Evolutionary conservation across 192 early-diverging fungal species (phyloP).

Genomic region (Backusella australiensis): DNA sequence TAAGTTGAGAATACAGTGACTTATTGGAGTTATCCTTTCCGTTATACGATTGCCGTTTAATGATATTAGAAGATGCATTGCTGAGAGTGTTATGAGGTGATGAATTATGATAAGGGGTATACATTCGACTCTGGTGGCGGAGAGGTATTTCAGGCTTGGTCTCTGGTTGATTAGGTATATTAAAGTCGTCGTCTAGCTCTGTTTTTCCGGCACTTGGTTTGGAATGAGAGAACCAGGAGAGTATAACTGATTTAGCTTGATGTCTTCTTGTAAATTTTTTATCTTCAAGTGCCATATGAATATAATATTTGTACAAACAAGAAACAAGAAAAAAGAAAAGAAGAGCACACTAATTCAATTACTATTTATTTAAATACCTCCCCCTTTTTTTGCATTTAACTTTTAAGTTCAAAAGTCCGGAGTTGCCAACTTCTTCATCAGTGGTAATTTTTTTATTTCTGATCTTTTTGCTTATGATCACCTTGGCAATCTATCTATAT

Average conservation of each 20-base stretch:
- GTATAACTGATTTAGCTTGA: neutral
- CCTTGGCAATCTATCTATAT: neutral
- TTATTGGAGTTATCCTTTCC: neutral
- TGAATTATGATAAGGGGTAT: constrained; percentile 4
- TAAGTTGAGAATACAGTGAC: neutral
- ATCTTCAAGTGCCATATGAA: neutral
- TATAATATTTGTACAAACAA: neutral
- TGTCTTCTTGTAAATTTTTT: neutral
- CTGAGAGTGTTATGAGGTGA: neutral
- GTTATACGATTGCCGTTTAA: neutral
- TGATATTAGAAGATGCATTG: neutral
- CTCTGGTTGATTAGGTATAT: neutral
- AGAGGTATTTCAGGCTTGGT: neutral
- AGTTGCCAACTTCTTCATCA: neutral
- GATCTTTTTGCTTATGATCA: neutral
- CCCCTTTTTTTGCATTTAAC: neutral
- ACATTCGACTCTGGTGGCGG: constrained; percentile 3
- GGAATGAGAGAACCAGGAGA: neutral
- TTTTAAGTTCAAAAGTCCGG: neutral
- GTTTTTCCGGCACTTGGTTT: neutral
- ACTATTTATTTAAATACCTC: neutral
- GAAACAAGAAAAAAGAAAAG: neutral
- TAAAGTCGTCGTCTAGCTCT: neutral
- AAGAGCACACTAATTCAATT: neutral
- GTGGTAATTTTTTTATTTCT: neutral